Evolutionary conservation across 352 stramenopile species (phyloP), one percentile per base, ranked within the genome.

Genomic region (Pythium oligandrum): DNA sequence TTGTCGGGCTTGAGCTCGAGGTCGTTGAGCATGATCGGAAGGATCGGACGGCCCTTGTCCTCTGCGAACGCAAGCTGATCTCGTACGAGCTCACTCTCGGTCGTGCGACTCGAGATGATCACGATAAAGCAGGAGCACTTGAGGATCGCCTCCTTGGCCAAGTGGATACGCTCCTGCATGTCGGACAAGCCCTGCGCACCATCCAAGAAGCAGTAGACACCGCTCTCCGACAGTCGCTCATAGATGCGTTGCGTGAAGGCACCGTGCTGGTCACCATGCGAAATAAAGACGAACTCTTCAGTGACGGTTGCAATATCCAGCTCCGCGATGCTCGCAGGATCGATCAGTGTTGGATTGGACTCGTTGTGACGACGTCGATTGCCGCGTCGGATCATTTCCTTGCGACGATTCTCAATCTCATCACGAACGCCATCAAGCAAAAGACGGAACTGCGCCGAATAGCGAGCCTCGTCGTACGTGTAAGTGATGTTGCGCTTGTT

Each of bases 51-150:
- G 30, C 77, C 77, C 57, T 88, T 90, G 63, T 91, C 80, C 61
- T 90, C 83, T 6, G 83, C 83, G 48, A 91, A 90, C 47, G 80
- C 81, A 17, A 91, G 61, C 54, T 93, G 83, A 55, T 91, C 80
- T 46, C 83, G 78, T 11, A 93, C 71, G n/a, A 93, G 62, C 63
- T 93, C 83, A 49, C 68, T 88, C 49, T 66, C 61, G 40, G 70
- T 65, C 3, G 74, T 88, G 44, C 83, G 73, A 50, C 68, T 73
- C 11, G 83, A 90, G 26, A 93, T 55, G 33, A 93, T 68, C 3
- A 90, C 78, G 40, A 90, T 72, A 46, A 93, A 85, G 37, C 73
- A 69, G 37, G 78, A 59, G 59, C 83, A 93, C 56, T 86, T 81
- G 53, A 88, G 69, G 44, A 93, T 91, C 6, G 83, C 82, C 40